Base-by-base conservation (phyloP, 495 filamentous ascomycete species). In the Xylaria cubensis region DNA sequence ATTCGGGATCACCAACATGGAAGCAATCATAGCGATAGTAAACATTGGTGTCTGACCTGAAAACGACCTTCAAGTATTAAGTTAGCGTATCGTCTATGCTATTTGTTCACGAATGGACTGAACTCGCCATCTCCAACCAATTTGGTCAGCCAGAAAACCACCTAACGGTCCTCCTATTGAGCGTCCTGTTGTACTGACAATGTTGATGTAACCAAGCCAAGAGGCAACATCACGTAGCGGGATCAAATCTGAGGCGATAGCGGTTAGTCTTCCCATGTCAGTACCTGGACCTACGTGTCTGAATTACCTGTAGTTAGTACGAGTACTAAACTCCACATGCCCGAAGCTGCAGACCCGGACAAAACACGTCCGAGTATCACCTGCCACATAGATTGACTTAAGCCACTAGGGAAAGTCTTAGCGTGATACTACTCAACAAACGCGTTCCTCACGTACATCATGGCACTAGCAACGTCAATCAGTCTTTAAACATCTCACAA, bases 171-270 rank as follows among this genome's bases (percentile, higher is more conserved):
- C 90, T 5, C 91, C 91, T 15, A 90, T 68, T 68, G 86, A 88
- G n/a, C 91, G 85, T 10, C 90, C 91, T 3, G 88, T 81, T 0
- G 90, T 92, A 72, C 88, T 86, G 8, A 88, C 81, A 15, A 92
- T 84, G 70, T 93, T 92, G 29, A 92, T 82, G 76, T 90, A 92
- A 10, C 89, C 86, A 58, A 90, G 84, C 89, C 89, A 93, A 13
- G 84, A 80, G 9, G 90, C 91, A 0, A 92, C 83, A n/a, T 93
- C 88, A n/a, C 88, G 83, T n/a, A 87, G 78, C 10, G 90, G 89
- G 1, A 92, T 85, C 5, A 92, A 81, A 70, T 93, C 90, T 84
- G 13, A 78, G 63, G 17, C 3, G 13, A 19, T 7, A 13, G 36
- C 56, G 12, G 65, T 65, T 7, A 34, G 46, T 1, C 39, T 44